Conservation (phyloP, 257 asterid genomes). For the Solanum medicagineum region DNA sequence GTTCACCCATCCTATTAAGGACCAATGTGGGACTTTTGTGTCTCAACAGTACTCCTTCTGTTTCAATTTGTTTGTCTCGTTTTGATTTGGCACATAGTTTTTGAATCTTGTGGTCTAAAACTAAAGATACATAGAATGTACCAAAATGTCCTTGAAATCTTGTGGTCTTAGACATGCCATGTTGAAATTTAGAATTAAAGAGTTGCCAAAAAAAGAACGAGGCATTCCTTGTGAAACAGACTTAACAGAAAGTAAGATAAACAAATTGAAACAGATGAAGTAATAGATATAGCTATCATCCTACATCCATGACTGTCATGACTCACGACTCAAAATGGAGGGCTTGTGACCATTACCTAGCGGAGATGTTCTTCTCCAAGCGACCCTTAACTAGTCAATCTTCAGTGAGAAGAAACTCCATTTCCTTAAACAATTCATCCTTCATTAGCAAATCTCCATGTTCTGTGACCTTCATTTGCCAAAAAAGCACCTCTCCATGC, state of each 20-base stretch:
- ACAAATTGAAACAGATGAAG: neutral
- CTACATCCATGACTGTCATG: neutral
- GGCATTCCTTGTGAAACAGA: neutral
- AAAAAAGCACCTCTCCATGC: neutral
- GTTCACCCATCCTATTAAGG: too few relatives aligned
- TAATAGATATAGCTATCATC: neutral
- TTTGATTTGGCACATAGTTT: neutral
- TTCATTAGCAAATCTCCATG: neutral
- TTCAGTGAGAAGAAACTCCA: neutral
- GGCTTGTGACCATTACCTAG: neutral
- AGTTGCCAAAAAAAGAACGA: neutral
- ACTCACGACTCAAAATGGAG: neutral
- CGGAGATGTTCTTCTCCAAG: neutral
- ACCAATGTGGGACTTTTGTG: too few relatives aligned
- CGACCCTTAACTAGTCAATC: neutral
- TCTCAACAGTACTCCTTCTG: too few relatives aligned
- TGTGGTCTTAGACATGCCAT: neutral
- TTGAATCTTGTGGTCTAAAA: neutral
- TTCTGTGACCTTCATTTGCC: neutral
- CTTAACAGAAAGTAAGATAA: neutral
- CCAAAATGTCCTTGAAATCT: neutral
- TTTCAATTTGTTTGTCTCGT: neutral
- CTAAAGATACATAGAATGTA: neutral
- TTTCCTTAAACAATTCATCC: neutral
- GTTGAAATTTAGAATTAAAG: neutral